Conservation (phyloP, 805 yeast genomes). For the Pichia californica region DNA sequence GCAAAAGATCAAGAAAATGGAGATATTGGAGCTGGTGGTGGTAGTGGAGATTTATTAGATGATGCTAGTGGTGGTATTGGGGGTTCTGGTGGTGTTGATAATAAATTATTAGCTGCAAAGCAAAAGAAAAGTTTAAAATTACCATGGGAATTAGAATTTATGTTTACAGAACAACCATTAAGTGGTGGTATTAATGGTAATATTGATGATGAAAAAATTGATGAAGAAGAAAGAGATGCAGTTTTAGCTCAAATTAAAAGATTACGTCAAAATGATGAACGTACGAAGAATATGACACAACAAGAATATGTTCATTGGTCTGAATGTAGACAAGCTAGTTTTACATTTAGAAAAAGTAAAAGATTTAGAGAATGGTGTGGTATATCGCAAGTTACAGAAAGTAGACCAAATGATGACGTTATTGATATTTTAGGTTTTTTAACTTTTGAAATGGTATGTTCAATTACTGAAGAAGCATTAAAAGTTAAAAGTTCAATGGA, state of each 20-base stretch:
- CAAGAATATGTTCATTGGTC: conserved; percentile 99
- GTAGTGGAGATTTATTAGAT: conserved; percentile 30
- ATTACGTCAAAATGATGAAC: conserved; percentile 85
- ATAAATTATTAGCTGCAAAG: conserved; percentile 39
- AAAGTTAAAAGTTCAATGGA: conserved; percentile 57
- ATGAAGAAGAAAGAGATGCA: conserved; percentile 88
- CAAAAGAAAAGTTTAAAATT: conserved; percentile 72
- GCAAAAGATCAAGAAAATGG: conserved; percentile 56
- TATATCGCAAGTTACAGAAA: conserved; percentile 72
- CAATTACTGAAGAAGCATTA: conserved; percentile 87
- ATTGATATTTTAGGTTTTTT: conserved; percentile 91
- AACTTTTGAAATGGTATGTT: conserved; percentile 95
- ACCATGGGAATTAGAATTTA: conserved; percentile 93
- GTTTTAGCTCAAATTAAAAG: conserved; percentile 82
- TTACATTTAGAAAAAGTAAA: conserved; percentile 90
- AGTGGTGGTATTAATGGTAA: conserved; percentile 40
- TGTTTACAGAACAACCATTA: conserved; percentile 87
- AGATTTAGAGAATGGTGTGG: conserved; percentile 97
- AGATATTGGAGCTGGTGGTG: conserved; percentile 28
- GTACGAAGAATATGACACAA: conserved; percentile 89
- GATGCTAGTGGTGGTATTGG: conserved; percentile 26
- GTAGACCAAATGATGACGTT: conserved; percentile 93
- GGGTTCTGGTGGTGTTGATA: conserved; percentile 31
- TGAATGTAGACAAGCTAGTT: conserved; percentile 95
- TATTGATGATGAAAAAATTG: conserved; percentile 49